Evolutionary conservation across 23 red algal species (phyloP), one percentile per base, ranked within the genome.

Genomic region (Gracilariopsis chorda): DNA sequence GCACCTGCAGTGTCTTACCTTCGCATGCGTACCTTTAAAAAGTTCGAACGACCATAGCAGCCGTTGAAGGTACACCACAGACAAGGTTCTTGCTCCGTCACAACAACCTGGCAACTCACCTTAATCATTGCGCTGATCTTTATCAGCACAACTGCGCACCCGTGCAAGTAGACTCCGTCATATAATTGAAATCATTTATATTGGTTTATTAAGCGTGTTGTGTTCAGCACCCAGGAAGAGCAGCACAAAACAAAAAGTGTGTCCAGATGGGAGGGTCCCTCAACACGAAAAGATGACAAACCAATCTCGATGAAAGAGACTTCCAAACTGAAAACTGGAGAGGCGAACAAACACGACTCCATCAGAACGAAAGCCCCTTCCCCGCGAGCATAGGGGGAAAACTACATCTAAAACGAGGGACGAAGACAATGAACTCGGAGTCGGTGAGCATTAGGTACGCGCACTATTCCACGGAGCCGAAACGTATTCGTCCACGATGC

Each of bases 391-490:
- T 4, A 46, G 42, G 67, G 67, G 67, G 67, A 46, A 73, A 73
- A 73, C 67, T 73, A 73, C 67, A 73, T 73, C 67, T 73, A 73
- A 27, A 73, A 73, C 67, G 67, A 73, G 40, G 67, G 47, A 73
- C 67, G 67, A 73, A 73, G 67, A 73, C 67, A 73, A 73, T 73
- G 67, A 73, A 73, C 67, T 73, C 67, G 67, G 57, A 73, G 67
- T 36, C 67, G 67, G 67, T 73, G 67, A 73, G 67, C 67, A 73
- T 73, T 73, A 42, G 42, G 67, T 73, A 46, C 19, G 67, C 67
- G 67, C 67, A 73, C 67, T 73, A n/a, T 73, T 17, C 67, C 42
- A 73, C 42, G 67, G 67, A 73, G 67, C 67, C 67, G 67, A 73
- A 73, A 73, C 67, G 37, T 45, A 73, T 73, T 73, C 67, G 67